Evolutionary conservation across 352 stramenopile species (phyloP).

Genomic region (Globisporangium nagaii): DNA sequence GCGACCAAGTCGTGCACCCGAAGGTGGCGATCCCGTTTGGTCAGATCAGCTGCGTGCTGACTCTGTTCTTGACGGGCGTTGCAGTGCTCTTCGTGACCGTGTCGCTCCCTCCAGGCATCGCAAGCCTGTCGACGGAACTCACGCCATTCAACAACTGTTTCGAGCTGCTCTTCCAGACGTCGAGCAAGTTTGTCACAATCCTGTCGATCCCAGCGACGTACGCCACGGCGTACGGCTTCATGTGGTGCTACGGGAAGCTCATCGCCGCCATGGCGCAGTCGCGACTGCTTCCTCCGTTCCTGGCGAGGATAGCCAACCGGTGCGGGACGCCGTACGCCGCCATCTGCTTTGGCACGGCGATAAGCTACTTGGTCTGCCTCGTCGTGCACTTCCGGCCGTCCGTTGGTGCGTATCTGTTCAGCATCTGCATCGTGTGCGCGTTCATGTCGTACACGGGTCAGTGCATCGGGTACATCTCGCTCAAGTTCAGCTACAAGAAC

Average conservation of each 20-base stretch:
- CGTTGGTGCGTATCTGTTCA: background rate
- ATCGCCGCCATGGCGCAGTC: conserved; percentile 44
- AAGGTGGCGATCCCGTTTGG: conserved; percentile 32
- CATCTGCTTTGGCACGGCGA: conserved; percentile 14
- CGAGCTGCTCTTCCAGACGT: conserved; percentile 11
- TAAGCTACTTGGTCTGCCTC: conserved; percentile 34
- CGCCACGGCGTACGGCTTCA: conserved; percentile 44
- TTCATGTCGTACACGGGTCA: conserved; percentile 17
- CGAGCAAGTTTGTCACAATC: conserved; percentile 16
- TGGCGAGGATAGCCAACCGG: conserved; percentile 14
- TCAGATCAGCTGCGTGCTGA: conserved; percentile 34
- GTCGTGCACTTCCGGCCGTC: conserved; percentile 1
- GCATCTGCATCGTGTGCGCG: conserved; percentile 1
- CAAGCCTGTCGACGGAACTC: conserved; percentile 12
- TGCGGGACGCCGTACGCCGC: conserved; percentile 18
- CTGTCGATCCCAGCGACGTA: conserved; percentile 45
- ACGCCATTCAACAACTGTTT: conserved; percentile 36
- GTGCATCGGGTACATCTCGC: conserved; percentile 21
- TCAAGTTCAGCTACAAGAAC: conserved; percentile 14
- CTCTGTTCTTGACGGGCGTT: conserved; percentile 31
- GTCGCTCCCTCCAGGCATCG: conserved; percentile 24
- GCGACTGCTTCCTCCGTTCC: conserved; percentile 23
- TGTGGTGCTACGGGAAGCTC: conserved; percentile 52
- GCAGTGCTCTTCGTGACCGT: conserved; percentile 29
- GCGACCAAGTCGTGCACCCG: conserved; percentile 28